Conservation (phyloP, 129 eudicot genomes). For the Dittrichia graveolens region DNA sequence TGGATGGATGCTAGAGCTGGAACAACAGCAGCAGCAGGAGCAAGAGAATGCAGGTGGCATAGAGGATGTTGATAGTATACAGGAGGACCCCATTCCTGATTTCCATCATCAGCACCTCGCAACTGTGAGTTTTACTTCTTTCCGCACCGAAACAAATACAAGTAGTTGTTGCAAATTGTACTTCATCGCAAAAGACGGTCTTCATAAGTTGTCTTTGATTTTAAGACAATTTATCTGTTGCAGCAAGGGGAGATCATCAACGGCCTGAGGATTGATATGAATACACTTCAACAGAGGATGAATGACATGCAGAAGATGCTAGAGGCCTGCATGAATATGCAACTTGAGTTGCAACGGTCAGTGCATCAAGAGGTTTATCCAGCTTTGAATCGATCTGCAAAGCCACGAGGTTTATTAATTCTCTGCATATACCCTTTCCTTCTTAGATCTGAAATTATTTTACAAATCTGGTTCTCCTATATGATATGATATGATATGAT, state of each 20-base stretch:
- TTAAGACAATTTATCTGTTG: background rate
- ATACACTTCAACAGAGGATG: constrained; percentile 72
- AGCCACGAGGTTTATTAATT: constrained; percentile 20
- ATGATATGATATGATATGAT: too few species aligned
- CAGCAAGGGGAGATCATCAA: constrained; percentile 76
- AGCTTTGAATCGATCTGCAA: constrained; percentile 53
- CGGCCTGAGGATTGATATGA: constrained; percentile 75
- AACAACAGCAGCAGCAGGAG: too few species aligned
- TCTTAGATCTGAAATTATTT: background rate
- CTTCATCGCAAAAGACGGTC: too few species aligned
- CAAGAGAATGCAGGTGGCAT: constrained; percentile 29
- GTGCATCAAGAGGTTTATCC: constrained; percentile 80
- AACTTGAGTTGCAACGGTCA: constrained; percentile 70
- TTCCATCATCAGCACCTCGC: constrained; percentile 21
- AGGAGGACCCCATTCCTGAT: constrained; percentile 31
- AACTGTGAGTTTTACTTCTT: constrained; percentile 47
- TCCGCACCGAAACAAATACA: background rate
- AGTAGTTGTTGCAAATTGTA: background rate
- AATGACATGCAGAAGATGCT: constrained; percentile 83
- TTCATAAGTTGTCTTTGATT: background rate
- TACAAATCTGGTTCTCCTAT: background rate
- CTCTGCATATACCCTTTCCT: background rate
- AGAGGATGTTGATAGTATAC: constrained; percentile 30
- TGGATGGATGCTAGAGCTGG: constrained; percentile 48
- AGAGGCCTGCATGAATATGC: constrained; percentile 89